Percentiles rank a stretch among this genome's conserved stretches.
Conservation (phyloP, 2,329 filamentous ascomycete genomes). For the Aureobasidium leucospermi region DNA sequence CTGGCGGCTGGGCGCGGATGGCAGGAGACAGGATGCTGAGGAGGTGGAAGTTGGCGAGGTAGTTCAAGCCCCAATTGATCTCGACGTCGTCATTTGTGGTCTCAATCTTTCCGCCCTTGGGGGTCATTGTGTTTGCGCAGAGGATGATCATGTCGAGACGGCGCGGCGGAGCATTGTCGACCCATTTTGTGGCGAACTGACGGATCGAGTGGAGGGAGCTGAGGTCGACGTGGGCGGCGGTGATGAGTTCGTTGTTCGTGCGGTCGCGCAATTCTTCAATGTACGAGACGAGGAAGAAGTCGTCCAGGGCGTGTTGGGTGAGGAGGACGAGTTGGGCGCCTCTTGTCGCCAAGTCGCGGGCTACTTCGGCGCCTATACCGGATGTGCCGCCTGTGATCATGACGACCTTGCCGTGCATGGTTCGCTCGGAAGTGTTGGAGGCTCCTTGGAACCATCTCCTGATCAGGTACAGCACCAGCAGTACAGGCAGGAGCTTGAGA, state of each 20-base stretch:
- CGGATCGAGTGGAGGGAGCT: slow-evolving; percentile 83
- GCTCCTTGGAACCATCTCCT: slow-evolving; percentile 77
- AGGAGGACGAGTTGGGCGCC: slow-evolving; percentile 89
- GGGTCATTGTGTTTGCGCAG: slow-evolving; percentile 71
- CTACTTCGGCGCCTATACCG: slow-evolving; percentile 75
- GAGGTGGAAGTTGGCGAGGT: slow-evolving; percentile 90
- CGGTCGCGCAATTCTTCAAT: slow-evolving; percentile 75
- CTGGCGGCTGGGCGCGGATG: slow-evolving; percentile 81
- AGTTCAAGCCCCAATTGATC: slow-evolving; percentile 90
- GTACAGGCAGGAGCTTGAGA: slow-evolving; percentile 45
- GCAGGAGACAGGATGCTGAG: slow-evolving; percentile 87
- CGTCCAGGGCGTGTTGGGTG: slow-evolving; percentile 70
- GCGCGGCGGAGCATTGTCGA: slow-evolving; percentile 86
- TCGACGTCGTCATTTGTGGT: slow-evolving; percentile 76
- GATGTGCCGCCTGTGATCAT: slow-evolving; percentile 92
- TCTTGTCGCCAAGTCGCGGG: slow-evolving; percentile 64
- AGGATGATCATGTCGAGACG: slow-evolving; percentile 86
- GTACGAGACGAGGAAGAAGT: slow-evolving; percentile 86
- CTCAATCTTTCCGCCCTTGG: slow-evolving; percentile 50
- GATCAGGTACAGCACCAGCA: slow-evolving; percentile 47
- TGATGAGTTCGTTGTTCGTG: slow-evolving; percentile 80
- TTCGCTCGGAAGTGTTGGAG: slow-evolving; percentile 64
- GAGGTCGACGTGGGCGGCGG: slow-evolving; percentile 90
- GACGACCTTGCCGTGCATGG: slow-evolving; percentile 89
- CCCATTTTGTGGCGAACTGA: slow-evolving; percentile 93